Base-by-base conservation (phyloP, 2,329 filamentous ascomycete species). In the Emmonsia crescens region DNA sequence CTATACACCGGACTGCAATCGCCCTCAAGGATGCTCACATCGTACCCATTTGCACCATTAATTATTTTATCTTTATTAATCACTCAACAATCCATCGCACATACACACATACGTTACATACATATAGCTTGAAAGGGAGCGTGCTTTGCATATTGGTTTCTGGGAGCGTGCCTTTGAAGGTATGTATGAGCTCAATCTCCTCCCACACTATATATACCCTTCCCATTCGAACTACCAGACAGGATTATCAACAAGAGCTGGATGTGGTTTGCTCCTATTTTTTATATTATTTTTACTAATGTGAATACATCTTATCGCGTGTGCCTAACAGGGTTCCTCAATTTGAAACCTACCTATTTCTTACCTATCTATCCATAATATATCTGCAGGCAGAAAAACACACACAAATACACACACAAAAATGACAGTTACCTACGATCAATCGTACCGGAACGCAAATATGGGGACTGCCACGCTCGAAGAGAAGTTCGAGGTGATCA, bases 401-500 rank as follows among this genome's bases (percentile, higher is more conserved):
- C 33, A 16, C n/a, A 16, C 68, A 68, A 69, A 60, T 67, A 66
- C 70, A 66, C 63, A 60, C 75, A 85, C 71, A 68, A n/a, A n/a
- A n/a, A 95, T 95, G 89, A 89, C 89, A 54, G 85, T 90, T 76
- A 82, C 84, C 72, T 86, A 86, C 75, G 90, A 93, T 71, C 78
- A 85, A 70, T 83, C 87, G 75, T 84, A 86, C 70, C 84, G 89
- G 73, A 84, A 79, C 83, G 61, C 79, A 74, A 66, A 75, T 74
- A 66, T 80, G 73, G 77, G 75, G 27, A 76, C 80, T 63, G 54
- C 52, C 33, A 71, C 73, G 66, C 85, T 99, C 60, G 92, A 96
- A 74, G 94, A 99, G 73, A 87, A 92, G 68, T 99, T 96, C 74
- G 93, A 99, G 76, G 87, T 99, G 61, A 80, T 99, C 73, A 99